phyloP scores from a whole-genome alignment of 1,139 yeast species.

The Komagataea norvegica region DNA sequence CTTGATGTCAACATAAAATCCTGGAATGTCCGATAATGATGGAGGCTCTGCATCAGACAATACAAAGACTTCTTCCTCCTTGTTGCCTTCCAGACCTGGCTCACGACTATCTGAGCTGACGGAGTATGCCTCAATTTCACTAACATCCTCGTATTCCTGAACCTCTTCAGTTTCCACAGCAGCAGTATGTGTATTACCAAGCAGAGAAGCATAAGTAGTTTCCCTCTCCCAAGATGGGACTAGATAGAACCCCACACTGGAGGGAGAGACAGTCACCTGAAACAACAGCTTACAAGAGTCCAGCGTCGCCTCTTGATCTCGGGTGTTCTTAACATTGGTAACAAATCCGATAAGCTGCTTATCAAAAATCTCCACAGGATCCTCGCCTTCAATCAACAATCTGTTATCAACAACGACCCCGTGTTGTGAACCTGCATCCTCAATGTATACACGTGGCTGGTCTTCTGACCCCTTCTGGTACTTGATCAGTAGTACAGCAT shows the following conservation, averaged over 20 bases:
- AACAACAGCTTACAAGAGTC: constrained; percentile 6
- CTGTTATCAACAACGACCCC: constrained; percentile 11
- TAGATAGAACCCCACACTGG: too few relatives aligned
- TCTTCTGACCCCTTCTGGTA: not conserved
- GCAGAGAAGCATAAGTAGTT: not conserved
- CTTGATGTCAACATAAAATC: too few relatives aligned
- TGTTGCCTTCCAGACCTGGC: not conserved
- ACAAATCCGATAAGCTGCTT: constrained; percentile 11
- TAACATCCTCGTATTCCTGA: constrained; percentile 1
- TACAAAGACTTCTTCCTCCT: not conserved
- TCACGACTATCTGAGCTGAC: too few relatives aligned
- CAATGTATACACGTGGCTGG: constrained; percentile 3
- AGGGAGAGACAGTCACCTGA: not conserved
- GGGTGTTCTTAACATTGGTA: not conserved
- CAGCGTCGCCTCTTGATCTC: not conserved
- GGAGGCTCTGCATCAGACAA: too few relatives aligned
- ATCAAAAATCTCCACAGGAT: constrained; percentile 1
- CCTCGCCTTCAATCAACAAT: constrained; percentile 1
- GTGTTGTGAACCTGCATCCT: constrained; percentile 11
- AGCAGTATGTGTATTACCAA: not conserved
- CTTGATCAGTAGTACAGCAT: constrained; percentile 6
- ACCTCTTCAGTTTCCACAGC: not conserved
- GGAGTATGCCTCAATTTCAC: too few relatives aligned
- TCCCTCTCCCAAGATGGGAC: too few relatives aligned
- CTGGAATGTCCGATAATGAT: too few relatives aligned